A percentile compares a stretch with the other conserved stretches of the same genome.
phyloP scores from a whole-genome alignment of 1,139 yeast genomes.

The Hansenula lynferdii region DNA sequence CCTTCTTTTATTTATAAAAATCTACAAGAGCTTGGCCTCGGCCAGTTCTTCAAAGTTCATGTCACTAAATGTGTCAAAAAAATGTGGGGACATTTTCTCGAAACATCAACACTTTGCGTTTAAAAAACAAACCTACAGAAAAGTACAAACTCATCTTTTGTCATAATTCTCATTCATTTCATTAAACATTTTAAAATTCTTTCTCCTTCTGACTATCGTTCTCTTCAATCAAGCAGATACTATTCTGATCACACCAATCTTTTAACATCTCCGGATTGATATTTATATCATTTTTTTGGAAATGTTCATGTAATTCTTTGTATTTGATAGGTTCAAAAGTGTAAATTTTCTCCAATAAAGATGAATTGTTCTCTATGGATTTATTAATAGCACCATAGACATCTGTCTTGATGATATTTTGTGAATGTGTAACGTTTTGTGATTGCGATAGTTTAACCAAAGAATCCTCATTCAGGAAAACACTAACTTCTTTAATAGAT shows the following conservation, averaged over 20 bases:
- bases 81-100: too few relatives aligned
- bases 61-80: background rate
- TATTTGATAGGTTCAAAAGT: constrained; percentile 32
- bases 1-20: too few relatives aligned
- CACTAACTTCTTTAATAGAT: constrained; percentile 20
- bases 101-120: too few relatives aligned
- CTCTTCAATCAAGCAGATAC: constrained; percentile 17
- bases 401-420: constrained; percentile 15
- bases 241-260: constrained; percentile 22
- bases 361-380: constrained; percentile 20
- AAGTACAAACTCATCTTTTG: background rate
- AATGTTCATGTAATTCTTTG: constrained; percentile 18
- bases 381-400: constrained; percentile 21
- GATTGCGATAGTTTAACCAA: constrained; percentile 13
- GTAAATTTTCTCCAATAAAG: constrained; percentile 25
- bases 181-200: too few relatives aligned
- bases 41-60: too few relatives aligned
- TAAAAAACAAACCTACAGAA: too few relatives aligned
- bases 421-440: constrained; percentile 14
- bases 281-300: constrained; percentile 6
- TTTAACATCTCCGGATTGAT: constrained; percentile 10
- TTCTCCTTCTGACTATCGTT: background rate
- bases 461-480: constrained; percentile 15
- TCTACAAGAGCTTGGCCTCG: too few relatives aligned
- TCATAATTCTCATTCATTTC: background rate